These are phyloP conservation scores for Ceratorhiza oryzae-sativae DNA, from an alignment of 1,284 basidiomycete genomes.

Conservation along the genomic window DNA sequence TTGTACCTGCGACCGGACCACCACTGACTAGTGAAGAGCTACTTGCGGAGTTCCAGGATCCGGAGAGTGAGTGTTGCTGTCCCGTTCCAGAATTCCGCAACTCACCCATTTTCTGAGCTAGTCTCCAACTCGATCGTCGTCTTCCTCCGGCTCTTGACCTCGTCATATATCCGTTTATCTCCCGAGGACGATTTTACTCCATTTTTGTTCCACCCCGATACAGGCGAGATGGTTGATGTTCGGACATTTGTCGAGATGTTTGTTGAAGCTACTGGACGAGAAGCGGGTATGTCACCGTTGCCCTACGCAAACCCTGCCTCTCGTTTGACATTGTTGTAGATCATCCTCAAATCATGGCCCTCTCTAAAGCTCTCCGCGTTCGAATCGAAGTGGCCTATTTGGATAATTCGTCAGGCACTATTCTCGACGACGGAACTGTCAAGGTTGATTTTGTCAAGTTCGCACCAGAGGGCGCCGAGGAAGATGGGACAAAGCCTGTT, in stretches of 20 bases:
- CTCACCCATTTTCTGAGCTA: conserved; percentile 47
- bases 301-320: too few relatives aligned
- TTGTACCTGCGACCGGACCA: conserved; percentile 53
- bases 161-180: conserved; percentile 77
- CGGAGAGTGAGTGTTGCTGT: conserved; percentile 56
- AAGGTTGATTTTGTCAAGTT: conserved; percentile 77
- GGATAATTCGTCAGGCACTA: conserved; percentile 53
- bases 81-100: not conserved
- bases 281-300: conserved; percentile 75
- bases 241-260: conserved; percentile 75
- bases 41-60: conserved; percentile 62
- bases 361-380: conserved; percentile 71
- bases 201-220: conserved; percentile 79
- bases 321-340: conserved; percentile 55
- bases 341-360: conserved; percentile 82
- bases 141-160: conserved; percentile 80
- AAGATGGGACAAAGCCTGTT: conserved; percentile 57
- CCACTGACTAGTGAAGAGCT: conserved; percentile 55
- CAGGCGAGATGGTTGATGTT: conserved; percentile 64
- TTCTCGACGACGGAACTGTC: conserved; percentile 48
- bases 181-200: conserved; percentile 64
- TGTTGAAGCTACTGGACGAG: conserved; percentile 82
- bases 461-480: conserved; percentile 52
- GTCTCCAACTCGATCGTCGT: conserved; percentile 75
- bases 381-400: conserved; percentile 82